Evolutionary conservation across 805 yeast genomes (phyloP).

Genomic region (Candida anglica): DNA sequence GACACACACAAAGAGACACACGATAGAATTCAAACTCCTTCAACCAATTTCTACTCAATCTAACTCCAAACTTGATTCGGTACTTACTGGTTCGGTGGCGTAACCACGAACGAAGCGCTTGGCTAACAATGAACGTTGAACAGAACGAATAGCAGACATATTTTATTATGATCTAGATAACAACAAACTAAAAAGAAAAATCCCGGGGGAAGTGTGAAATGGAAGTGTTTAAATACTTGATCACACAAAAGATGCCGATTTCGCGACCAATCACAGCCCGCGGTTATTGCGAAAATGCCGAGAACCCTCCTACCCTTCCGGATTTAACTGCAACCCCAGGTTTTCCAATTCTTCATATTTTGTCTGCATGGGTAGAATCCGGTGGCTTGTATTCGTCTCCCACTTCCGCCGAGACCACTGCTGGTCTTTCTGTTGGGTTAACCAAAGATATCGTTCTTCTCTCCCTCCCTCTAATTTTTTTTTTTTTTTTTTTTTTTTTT

Average conservation of each 20-base stretch:
- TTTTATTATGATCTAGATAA: conserved; percentile 1
- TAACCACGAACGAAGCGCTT: conserved; percentile 5
- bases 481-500: background rate
- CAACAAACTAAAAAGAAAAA: background rate
- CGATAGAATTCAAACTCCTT: too few relatives aligned
- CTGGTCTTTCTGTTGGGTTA: too few relatives aligned
- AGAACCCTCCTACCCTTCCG: too few relatives aligned
- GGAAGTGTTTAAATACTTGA: conserved; percentile 3
- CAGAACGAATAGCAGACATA: conserved; percentile 5
- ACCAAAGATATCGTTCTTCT: too few relatives aligned
- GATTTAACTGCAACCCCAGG: background rate
- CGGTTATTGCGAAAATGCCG: background rate
- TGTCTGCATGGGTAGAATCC: too few relatives aligned
- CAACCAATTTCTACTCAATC: background rate
- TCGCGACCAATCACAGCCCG: conserved; percentile 4
- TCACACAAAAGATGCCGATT: background rate
- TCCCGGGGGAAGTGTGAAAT: conserved; percentile 1
- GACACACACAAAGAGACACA: too few relatives aligned
- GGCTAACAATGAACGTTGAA: conserved; percentile 5
- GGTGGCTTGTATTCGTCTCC: too few relatives aligned
- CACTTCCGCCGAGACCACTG: too few relatives aligned
- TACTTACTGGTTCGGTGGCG: conserved; percentile 12
- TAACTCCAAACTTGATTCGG: too few relatives aligned
- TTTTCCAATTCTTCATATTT: too few relatives aligned
- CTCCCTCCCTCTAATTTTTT: background rate